Evolutionary conservation across 2,329 filamentous ascomycete genomes (phyloP).

Genomic region (Stemphylium lycopersici): DNA sequence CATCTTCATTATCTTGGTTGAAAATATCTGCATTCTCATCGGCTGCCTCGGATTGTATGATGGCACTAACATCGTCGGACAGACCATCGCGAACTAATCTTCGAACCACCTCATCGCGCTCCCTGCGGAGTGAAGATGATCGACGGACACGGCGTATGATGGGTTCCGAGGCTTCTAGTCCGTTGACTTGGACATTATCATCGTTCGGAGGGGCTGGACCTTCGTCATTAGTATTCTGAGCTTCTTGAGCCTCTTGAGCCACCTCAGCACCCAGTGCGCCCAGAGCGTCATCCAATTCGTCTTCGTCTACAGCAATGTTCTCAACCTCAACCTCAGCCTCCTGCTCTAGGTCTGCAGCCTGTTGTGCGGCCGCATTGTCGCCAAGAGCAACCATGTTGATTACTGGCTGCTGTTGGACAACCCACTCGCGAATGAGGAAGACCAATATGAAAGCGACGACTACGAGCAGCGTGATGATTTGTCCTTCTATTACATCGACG

Average conservation of each 20-base stretch:
- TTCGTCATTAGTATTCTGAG: not conserved
- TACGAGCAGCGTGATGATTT: conserved; percentile 89
- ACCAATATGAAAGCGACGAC: conserved; percentile 96
- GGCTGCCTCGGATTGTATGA: conserved; percentile 18
- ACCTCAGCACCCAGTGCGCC: conserved; percentile 7
- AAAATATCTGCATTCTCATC: conserved; percentile 19
- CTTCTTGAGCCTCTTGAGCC: conserved; percentile 6
- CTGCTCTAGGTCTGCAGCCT: conserved; percentile 35
- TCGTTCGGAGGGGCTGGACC: not conserved
- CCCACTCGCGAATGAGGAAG: conserved; percentile 95
- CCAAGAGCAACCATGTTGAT: conserved; percentile 71
- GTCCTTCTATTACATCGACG: conserved; percentile 86
- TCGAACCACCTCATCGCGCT: conserved; percentile 21
- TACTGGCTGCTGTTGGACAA: conserved; percentile 95
- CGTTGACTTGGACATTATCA: not conserved
- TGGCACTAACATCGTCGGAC: conserved; percentile 24
- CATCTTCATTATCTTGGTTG: not conserved
- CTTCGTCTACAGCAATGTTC: conserved; percentile 13
- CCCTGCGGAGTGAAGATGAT: conserved; percentile 22
- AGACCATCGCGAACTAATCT: conserved; percentile 26
- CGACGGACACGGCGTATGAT: conserved; percentile 20
- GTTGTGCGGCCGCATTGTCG: conserved; percentile 36
- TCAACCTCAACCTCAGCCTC: conserved; percentile 25
- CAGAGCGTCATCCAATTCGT: conserved; percentile 11
- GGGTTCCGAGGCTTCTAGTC: conserved; percentile 8